Evolutionary conservation across 2,329 filamentous ascomycete species (phyloP).

Genomic region (Fusarium fracticaudum): DNA sequence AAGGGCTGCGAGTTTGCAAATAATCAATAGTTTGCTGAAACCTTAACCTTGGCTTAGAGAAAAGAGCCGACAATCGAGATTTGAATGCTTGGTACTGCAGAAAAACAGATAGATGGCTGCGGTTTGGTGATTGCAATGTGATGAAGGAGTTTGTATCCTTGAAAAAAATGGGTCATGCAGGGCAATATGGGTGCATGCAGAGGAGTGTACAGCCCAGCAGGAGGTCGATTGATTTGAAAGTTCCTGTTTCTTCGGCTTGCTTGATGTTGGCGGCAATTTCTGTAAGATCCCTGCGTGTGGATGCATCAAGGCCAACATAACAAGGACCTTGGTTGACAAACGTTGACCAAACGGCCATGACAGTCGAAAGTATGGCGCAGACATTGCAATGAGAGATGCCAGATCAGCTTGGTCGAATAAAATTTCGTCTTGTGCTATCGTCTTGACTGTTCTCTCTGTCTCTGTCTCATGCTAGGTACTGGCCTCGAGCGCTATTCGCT

Average conservation of each 20-base stretch:
- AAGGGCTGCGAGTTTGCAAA: constrained; percentile 10
- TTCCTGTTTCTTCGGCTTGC: constrained; percentile 4
- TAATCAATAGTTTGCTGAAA: background rate
- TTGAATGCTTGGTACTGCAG: background rate
- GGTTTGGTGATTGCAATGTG: background rate
- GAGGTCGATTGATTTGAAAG: constrained; percentile 2
- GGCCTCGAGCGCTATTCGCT: constrained; percentile 69
- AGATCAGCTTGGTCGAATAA: constrained; percentile 58
- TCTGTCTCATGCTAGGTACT: constrained; percentile 70
- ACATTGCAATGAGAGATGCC: constrained; percentile 54
- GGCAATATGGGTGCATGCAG: constrained; percentile 22
- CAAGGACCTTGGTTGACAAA: constrained; percentile 29
- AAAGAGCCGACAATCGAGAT: background rate
- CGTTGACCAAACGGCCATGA: constrained; percentile 35
- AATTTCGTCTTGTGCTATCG: constrained; percentile 74
- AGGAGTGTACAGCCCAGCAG: background rate
- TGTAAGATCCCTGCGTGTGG: constrained; percentile 18
- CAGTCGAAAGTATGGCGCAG: constrained; percentile 48
- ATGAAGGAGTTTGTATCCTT: background rate
- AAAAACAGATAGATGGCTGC: background rate
- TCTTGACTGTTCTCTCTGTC: constrained; percentile 61
- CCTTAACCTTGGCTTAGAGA: background rate
- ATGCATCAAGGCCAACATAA: constrained; percentile 20
- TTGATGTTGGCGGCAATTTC: constrained; percentile 9
- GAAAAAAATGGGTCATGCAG: constrained; percentile 8